Conservation (phyloP, 768 basidiomycete genomes). For the Termitomyces sp. region DNA sequence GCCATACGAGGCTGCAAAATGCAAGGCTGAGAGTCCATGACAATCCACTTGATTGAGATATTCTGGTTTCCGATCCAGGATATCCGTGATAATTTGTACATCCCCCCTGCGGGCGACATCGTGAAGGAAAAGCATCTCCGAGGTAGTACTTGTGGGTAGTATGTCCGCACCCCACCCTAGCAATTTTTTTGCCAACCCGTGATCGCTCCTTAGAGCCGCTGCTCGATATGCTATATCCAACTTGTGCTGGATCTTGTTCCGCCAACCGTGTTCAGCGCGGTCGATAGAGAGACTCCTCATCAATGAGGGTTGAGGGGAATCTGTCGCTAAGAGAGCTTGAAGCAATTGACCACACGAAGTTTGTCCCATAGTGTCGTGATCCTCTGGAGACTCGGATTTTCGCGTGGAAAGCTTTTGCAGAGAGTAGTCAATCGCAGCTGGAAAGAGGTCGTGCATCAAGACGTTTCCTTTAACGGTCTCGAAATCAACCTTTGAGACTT, state of each 20-base stretch:
- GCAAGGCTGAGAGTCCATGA: not conserved
- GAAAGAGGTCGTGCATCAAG: not conserved
- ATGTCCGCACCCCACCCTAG: not conserved
- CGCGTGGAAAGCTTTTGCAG: not conserved
- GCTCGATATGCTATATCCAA: not conserved
- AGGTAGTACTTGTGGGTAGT: not conserved
- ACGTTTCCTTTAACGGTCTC: not conserved
- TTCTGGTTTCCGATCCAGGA: not conserved
- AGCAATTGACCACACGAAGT: not conserved
- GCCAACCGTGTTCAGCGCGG: not conserved
- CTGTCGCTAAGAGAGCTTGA: not conserved
- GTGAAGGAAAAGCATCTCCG: not conserved
- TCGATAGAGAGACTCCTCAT: not conserved
- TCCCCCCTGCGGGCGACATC: not conserved
- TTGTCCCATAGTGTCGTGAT: not conserved
- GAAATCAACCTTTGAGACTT: not conserved
- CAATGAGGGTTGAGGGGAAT: not conserved
- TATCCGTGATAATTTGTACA: not conserved
- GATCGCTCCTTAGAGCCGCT: not conserved
- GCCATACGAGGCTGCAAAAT: not conserved
- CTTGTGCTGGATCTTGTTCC: not conserved
- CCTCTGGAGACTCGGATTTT: not conserved
- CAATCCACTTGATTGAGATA: not conserved
- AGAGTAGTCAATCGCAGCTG: not conserved
- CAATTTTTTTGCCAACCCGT: not conserved